Base-by-base conservation (phyloP, 176 grass and related monocot species). In the Cenchrus purpureus region DNA sequence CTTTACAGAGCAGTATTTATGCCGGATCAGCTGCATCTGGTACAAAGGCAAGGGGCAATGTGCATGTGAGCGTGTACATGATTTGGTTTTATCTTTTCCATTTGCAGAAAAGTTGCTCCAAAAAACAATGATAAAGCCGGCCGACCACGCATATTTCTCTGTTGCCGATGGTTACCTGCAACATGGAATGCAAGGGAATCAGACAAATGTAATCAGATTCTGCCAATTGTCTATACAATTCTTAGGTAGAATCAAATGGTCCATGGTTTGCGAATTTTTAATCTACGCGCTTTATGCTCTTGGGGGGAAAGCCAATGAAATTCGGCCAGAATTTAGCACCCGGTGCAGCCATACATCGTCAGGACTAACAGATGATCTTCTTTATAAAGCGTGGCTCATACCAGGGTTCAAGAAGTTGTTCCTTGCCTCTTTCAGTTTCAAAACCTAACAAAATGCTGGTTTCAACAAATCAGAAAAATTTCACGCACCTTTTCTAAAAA, bases 81-180 rank as follows among this genome's bases (percentile, higher is more conserved):
- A 69, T 84, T 91, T 87, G 61, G 84, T 80, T 91, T 80, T 79
- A 87, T 91, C 44, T 87, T 87, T 91, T 87, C 80, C 80, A 74
- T 84, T 84, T 87, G 80, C 75, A 80, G 85, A 84, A 90, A 87
- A 87, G 80, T 32, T 76, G 69, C 53, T 65, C 84, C 80, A 76
- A 68, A 68, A 78, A 87, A 87, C 69, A 87, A 69, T 34, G 71
- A 84, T 68, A 87, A 91, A 91, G 89, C 62, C 60, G 45, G 60
- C 54, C 75, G 69, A 83, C 80, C 80, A 70, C 29, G 44, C 85
- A 91, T 80, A 87, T 87, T 87, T 84, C 74, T 71, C 76, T 64
- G 68, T 75, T 82, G 68, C 52, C 7, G 84, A 90, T 83, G 84
- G 80, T 71, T 79, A 83, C 84, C 84, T 79, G 84, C 79, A 87